These are phyloP conservation scores for Saccharomycopsis guyanensis DNA, from an alignment of 805 yeast genomes.

Conservation along the genomic window DNA sequence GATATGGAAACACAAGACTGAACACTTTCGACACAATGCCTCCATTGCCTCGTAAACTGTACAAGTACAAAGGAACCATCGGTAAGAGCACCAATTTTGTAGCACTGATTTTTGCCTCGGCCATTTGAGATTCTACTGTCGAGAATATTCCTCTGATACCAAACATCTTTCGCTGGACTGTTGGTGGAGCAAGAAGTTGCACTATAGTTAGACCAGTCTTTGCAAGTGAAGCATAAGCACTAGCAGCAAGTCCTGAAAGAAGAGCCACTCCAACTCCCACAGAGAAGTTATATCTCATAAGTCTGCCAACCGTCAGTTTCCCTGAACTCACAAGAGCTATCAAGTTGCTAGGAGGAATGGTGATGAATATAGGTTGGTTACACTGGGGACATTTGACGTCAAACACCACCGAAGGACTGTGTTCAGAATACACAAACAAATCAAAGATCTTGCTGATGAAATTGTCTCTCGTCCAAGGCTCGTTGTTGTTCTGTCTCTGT, in stretches of 20 bases:
- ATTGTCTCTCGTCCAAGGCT: neutral
- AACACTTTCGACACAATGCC: conserved; percentile 5
- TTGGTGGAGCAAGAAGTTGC: conserved; percentile 27
- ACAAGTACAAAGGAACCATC: conserved; percentile 28
- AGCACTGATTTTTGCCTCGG: conserved; percentile 10
- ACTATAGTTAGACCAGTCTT: conserved; percentile 28
- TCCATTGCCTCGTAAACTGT: conserved; percentile 22
- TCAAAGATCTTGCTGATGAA: neutral
- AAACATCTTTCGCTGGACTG: conserved; percentile 28
- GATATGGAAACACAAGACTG: conserved; percentile 21
- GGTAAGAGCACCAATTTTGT: conserved; percentile 23
- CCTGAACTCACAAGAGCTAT: conserved; percentile 19
- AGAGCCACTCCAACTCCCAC: conserved; percentile 22
- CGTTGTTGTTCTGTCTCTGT: neutral
- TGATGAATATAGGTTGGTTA: conserved; percentile 26
- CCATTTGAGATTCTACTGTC: conserved; percentile 16
- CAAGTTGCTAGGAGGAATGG: conserved; percentile 22
- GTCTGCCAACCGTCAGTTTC: conserved; percentile 19
- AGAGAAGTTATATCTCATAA: conserved; percentile 14
- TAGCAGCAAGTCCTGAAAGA: conserved; percentile 23
- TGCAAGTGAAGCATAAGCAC: conserved; percentile 22
- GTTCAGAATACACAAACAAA: neutral
- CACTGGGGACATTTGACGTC: conserved; percentile 34
- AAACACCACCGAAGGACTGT: conserved; percentile 1
- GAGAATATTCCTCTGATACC: conserved; percentile 21